Evolutionary conservation across 2,329 filamentous ascomycete genomes (phyloP), one percentile per base, ranked within the genome.

Genomic region (Dissoconium aciculare): DNA sequence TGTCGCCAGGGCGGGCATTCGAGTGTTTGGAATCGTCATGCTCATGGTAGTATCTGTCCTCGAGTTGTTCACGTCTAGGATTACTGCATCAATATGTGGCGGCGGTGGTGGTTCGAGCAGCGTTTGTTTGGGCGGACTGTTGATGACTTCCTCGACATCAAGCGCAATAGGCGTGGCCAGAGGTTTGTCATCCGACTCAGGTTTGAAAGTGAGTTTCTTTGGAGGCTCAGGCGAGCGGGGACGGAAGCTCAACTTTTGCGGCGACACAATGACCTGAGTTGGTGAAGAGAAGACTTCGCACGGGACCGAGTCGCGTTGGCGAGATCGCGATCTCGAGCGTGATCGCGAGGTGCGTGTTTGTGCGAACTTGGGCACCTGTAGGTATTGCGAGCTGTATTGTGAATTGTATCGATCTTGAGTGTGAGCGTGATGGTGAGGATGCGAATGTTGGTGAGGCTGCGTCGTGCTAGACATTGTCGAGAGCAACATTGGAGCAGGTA

Each of bases 311-410:
- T 41, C 42, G 28, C 34, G 31, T 17, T 45, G 39, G 5, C 38
- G 36, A 9, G 43, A 37, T 23, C 49, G 36, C 27, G 49, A 49
- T 16, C 42, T 37, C 17, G 50, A 53, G 16, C 47, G 42, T 10
- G 51, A 53, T 17, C 51, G 46, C 11, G 45, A 42, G 30, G 47
- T 50, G 19, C 51, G 45, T 28, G 45, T 46, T 15, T 48, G 47
- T 8, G 52, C 38, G 17, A 43, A 36, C 37, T 52, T 54, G 27
- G 52, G 52, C 21, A 55, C 52, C 39, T 54, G 51, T n/a, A 55
- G 46, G 34, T 48, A 54, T 35, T 50, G 46, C 12, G 47, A 36
- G n/a, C 31, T 41, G 19, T n/a, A n/a, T n/a, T n/a, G n/a, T n/a
- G n/a, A n/a, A n/a, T n/a, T n/a, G n/a, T n/a, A n/a, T n/a, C n/a